These are phyloP conservation scores for Grosmannia clavigera DNA, from an alignment of 2,329 filamentous ascomycete species.

Conservation along the genomic window DNA sequence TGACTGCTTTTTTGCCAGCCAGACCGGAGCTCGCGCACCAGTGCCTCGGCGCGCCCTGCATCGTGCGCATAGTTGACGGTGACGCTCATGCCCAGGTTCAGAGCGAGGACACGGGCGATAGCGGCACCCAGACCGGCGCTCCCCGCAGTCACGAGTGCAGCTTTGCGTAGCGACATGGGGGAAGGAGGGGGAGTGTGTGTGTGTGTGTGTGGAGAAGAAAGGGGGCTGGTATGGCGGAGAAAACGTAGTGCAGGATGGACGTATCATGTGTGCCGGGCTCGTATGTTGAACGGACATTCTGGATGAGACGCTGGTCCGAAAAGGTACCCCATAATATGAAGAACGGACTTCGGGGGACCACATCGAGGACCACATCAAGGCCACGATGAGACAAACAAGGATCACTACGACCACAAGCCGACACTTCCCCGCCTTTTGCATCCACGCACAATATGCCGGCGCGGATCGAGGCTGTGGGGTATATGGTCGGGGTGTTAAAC, in stretches of 20 bases:
- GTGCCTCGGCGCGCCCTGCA: constrained; percentile 42
- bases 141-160: constrained; percentile 36
- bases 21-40: constrained; percentile 40
- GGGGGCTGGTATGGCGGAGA: background rate
- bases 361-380: background rate
- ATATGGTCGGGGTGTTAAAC: background rate
- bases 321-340: background rate
- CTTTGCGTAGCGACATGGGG: constrained; percentile 8
- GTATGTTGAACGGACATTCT: background rate
- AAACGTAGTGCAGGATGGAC: too few relatives aligned
- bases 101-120: constrained; percentile 53
- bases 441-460: background rate
- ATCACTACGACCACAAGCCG: constrained; percentile 2
- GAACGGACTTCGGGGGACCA: background rate
- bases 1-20: background rate
- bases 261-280: too few relatives aligned
- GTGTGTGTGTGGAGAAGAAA: background rate
- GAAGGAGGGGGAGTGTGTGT: too few relatives aligned
- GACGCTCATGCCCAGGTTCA: constrained; percentile 50
- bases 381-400: background rate
- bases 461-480: background rate
- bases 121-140: constrained; percentile 59
- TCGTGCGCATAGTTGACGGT: constrained; percentile 63
- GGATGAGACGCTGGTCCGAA: background rate
- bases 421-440: background rate